These are phyloP conservation scores for Nadsonia starkeyi-henricii DNA, from an alignment of 1,139 yeast genomes.

Conservation along the genomic window DNA sequence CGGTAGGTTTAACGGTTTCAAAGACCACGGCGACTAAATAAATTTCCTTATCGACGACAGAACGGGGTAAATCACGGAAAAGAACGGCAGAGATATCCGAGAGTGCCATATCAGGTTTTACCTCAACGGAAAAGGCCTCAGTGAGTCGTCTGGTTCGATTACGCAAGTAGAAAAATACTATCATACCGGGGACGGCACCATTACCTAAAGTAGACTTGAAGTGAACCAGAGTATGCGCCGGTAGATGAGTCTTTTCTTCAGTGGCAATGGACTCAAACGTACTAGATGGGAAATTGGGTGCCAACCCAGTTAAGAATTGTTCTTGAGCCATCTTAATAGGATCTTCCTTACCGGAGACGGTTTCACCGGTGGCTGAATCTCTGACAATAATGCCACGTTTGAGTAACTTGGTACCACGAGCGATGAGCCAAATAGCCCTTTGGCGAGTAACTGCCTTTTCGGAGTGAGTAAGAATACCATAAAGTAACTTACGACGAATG, in stretches of 20 bases:
- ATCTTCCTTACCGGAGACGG: conserved; percentile 31
- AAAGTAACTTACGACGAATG: conserved; percentile 43
- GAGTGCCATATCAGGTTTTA: conserved; percentile 46
- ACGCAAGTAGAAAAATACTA: conserved; percentile 61
- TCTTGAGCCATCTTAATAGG: conserved; percentile 55
- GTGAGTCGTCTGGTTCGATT: conserved; percentile 54
- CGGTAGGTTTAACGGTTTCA: conserved; percentile 17
- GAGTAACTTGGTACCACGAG: conserved; percentile 56
- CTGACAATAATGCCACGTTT: conserved; percentile 60
- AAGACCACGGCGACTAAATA: conserved; percentile 22
- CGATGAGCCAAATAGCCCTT: conserved; percentile 44
- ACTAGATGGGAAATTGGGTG: conserved; percentile 50
- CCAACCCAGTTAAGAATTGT: conserved; percentile 58
- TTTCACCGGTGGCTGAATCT: conserved; percentile 52
- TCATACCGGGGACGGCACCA: conserved; percentile 44
- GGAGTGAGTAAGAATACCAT: conserved; percentile 42
- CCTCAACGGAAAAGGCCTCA: conserved; percentile 65
- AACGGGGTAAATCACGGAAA: conserved; percentile 64
- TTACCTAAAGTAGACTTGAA: conserved; percentile 55
- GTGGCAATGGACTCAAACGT: conserved; percentile 14
- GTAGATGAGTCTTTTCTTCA: conserved; percentile 32
- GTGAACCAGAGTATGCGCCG: conserved; percentile 70
- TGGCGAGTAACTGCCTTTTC: conserved; percentile 46
- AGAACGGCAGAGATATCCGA: conserved; percentile 67
- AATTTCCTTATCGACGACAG: conserved; percentile 26